Percentiles rank a stretch among this genome's conserved stretches.
Conservation (phyloP, 2,329 filamentous ascomycete genomes). For the Lizonia empirigonia region DNA sequence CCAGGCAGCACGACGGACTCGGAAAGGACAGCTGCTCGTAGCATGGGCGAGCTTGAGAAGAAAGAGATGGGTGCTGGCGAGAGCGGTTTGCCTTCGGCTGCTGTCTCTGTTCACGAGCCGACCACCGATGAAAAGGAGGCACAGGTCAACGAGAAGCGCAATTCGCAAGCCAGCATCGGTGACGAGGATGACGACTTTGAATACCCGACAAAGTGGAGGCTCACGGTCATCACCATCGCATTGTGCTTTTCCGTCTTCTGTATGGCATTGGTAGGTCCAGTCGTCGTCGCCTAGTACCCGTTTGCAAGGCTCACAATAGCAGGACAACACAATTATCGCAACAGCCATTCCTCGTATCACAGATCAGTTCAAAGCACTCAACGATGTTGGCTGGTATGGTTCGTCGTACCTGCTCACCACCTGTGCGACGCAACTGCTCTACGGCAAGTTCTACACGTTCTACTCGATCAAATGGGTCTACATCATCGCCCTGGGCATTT, state of each 20-base stretch:
- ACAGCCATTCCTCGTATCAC: constrained; percentile 57
- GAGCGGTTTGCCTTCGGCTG: constrained; percentile 30
- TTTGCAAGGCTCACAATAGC: neutral
- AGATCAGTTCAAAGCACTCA: constrained; percentile 53
- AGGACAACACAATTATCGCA: constrained; percentile 41
- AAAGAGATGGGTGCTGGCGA: constrained; percentile 32
- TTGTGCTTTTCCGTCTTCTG: constrained; percentile 47
- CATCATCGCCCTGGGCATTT: constrained; percentile 53
- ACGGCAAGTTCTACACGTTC: constrained; percentile 54
- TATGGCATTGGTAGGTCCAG: constrained; percentile 43
- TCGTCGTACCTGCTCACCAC: constrained; percentile 51
- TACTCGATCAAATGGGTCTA: constrained; percentile 56
- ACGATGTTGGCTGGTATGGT: constrained; percentile 56
- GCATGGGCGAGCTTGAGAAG: constrained; percentile 32
- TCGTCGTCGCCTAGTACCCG: neutral
- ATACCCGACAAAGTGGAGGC: constrained; percentile 45
- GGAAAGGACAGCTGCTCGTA: constrained; percentile 40
- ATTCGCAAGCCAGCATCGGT: constrained; percentile 23
- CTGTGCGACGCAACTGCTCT: constrained; percentile 49
- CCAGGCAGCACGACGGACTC: constrained; percentile 41
- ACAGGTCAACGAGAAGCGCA: constrained; percentile 19
- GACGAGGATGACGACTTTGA: constrained; percentile 41
- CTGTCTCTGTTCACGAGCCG: constrained; percentile 26
- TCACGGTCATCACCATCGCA: constrained; percentile 41
- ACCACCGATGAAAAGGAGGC: constrained; percentile 17